Evolutionary conservation across 2,329 filamentous ascomycete species (phyloP).

Genomic region (Apiospora marii): DNA sequence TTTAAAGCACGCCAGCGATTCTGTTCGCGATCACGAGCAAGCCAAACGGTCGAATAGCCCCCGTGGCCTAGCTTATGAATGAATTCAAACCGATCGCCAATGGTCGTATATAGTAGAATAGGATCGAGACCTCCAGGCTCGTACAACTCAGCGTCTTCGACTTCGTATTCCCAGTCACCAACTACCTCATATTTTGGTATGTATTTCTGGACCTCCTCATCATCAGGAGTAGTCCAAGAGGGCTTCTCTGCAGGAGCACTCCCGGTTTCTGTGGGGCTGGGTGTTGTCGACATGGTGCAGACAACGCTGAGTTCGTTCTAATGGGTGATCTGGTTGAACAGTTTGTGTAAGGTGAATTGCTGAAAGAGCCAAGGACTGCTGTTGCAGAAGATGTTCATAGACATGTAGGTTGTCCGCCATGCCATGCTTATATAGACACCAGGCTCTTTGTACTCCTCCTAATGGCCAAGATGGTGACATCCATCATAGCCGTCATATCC

Average conservation of each 20-base stretch:
- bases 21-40: slow-evolving; percentile 28
- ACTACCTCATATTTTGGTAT: neutral
- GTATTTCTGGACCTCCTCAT: neutral
- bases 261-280: neutral
- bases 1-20: slow-evolving; percentile 32
- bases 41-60: slow-evolving; percentile 32
- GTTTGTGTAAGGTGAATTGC: neutral
- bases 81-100: slow-evolving; percentile 28
- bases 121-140: slow-evolving; percentile 24
- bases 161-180: neutral
- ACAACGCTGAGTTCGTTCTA: neutral
- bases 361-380: neutral
- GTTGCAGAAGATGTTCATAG: too few relatives aligned
- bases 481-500: neutral
- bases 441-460: neutral
- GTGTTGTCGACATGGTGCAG: slow-evolving; percentile 4
- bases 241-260: neutral
- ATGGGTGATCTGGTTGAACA: neutral
- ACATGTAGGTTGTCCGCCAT: neutral
- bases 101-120: slow-evolving; percentile 7
- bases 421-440: neutral
- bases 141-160: slow-evolving; percentile 30
- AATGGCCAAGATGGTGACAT: neutral
- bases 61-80: slow-evolving; percentile 31
- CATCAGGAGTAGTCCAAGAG: neutral